Evolutionary conservation across 164 flowering plant genomes (phyloP).

Genomic region (Buxus sempervirens): DNA sequence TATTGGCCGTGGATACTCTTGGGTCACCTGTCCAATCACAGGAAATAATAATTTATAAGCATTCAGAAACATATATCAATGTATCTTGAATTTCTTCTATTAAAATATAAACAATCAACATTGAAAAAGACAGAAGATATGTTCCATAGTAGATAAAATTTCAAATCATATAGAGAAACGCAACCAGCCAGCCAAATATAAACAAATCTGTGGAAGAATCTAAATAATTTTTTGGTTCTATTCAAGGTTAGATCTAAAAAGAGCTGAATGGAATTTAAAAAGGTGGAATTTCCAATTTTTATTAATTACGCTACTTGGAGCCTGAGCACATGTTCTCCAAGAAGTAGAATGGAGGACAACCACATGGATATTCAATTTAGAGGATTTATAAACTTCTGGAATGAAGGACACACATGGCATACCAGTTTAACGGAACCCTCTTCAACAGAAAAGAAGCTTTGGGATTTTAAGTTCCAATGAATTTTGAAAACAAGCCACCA

Average conservation of each 20-base stretch:
- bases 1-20: slow-evolving; percentile 50
- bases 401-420: neutral
- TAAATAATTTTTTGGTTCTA: neutral
- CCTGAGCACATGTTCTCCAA: neutral
- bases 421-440: neutral
- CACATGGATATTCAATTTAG: neutral
- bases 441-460: neutral
- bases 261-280: neutral
- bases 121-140: neutral
- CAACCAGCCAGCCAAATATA: neutral
- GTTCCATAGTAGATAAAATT: neutral
- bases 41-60: neutral
- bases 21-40: slow-evolving; percentile 59
- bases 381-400: no score
- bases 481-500: neutral
- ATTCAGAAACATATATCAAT: neutral
- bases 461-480: neutral
- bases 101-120: neutral
- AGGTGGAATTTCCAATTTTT: neutral
- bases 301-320: neutral
- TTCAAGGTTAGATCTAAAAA: neutral
- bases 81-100: neutral
- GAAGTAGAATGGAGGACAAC: neutral
- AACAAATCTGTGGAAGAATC: neutral
- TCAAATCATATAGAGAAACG: neutral